A percentile compares a stretch with the other conserved stretches of the same genome.
Evolutionary conservation across 352 stramenopile species (phyloP).

Genomic region (Aphanomyces euteiches): DNA sequence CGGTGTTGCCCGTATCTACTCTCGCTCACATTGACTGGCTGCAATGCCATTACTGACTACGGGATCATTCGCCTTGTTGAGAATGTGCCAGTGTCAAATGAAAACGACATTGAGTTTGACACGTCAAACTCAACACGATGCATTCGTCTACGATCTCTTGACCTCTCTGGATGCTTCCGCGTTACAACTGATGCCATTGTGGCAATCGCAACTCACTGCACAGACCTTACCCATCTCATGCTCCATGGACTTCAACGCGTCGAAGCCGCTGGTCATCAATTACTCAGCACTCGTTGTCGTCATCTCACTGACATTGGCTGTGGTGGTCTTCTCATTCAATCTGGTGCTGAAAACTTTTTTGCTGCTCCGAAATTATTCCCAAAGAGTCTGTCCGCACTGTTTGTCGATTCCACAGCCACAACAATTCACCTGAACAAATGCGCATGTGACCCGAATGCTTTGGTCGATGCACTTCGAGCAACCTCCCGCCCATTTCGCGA

Average conservation of each 20-base stretch:
- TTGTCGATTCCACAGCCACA: constrained; percentile 34
- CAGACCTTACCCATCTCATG: constrained; percentile 43
- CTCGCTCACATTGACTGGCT: constrained; percentile 50
- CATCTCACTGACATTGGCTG: constrained; percentile 46
- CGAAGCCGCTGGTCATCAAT: constrained; percentile 33
- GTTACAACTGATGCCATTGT: constrained; percentile 50
- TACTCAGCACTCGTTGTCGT: constrained; percentile 39
- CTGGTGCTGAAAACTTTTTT: constrained; percentile 51
- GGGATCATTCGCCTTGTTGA: constrained; percentile 52
- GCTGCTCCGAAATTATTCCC: constrained; percentile 51
- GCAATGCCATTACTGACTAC: constrained; percentile 48
- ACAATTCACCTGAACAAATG: constrained; percentile 55
- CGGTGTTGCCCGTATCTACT: constrained; percentile 39
- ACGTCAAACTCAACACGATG: constrained; percentile 38
- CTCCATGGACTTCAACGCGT: constrained; percentile 60
- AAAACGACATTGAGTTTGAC: constrained; percentile 37
- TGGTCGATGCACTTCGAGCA: constrained; percentile 34
- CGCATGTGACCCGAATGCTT: constrained; percentile 48
- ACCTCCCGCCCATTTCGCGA: constrained; percentile 40
- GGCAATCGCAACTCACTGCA: constrained; percentile 41
- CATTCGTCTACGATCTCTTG: constrained; percentile 42
- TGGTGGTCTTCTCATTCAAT: constrained; percentile 59
- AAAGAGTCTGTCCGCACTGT: constrained; percentile 35
- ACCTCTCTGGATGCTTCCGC: constrained; percentile 64
- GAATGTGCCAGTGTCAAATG: constrained; percentile 31